Evolutionary conservation across 306 rosid species (phyloP).

Genomic region (Coriaria nepalensis): DNA sequence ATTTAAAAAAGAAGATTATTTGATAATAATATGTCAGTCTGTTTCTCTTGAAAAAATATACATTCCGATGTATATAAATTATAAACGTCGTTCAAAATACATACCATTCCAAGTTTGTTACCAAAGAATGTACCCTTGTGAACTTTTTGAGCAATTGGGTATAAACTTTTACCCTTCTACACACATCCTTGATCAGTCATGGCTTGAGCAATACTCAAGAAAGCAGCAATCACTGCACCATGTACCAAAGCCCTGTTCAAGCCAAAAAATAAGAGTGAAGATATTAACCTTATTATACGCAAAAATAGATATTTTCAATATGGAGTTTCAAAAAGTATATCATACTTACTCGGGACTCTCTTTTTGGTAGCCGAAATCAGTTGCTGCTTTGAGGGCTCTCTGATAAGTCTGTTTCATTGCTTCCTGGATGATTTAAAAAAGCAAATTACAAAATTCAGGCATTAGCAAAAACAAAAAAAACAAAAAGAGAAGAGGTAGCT

Average conservation of each 20-base stretch:
- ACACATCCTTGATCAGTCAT: slow-evolving; percentile 97
- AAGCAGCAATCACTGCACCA: slow-evolving; percentile 84
- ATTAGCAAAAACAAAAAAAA: background rate
- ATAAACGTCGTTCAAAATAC: too few species aligned
- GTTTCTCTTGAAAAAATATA: too few species aligned
- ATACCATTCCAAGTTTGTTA: too few species aligned
- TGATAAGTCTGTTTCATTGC: slow-evolving; percentile 91
- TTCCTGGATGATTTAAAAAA: slow-evolving; percentile 36
- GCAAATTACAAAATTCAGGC: slow-evolving; percentile 6
- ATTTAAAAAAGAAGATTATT: too few species aligned
- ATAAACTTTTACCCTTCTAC: slow-evolving; percentile 23
- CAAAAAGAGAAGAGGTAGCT: background rate
- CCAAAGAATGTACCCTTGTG: background rate
- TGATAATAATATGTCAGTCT: too few species aligned
- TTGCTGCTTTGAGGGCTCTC: slow-evolving; percentile 78
- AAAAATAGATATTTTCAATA: slow-evolving; percentile 4
- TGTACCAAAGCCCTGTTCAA: slow-evolving; percentile 64
- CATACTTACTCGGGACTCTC: slow-evolving; percentile 83
- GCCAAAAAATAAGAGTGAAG: background rate
- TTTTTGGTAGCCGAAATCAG: slow-evolving; percentile 71
- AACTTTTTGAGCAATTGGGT: slow-evolving; percentile 9
- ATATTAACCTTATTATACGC: background rate
- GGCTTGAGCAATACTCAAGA: slow-evolving; percentile 89
- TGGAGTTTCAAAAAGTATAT: background rate
- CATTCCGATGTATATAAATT: too few species aligned